Evolutionary conservation across 2,329 filamentous ascomycete genomes (phyloP), one percentile per base, ranked within the genome.

Genomic region (Pseudogymnoascus sp.): DNA sequence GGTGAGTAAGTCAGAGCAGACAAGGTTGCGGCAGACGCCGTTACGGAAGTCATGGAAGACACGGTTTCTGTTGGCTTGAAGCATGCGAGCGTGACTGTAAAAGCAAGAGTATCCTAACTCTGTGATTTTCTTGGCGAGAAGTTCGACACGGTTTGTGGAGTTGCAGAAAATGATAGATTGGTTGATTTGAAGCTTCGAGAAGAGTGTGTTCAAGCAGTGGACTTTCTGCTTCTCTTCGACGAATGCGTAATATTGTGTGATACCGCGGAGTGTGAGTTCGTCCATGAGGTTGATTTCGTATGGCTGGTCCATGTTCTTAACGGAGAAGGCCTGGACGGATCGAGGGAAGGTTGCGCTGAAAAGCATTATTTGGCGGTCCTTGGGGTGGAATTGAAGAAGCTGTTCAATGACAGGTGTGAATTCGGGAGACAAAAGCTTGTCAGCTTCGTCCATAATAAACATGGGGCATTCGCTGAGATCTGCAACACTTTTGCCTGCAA

Each of bases 151-250:
- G 77, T 97, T 97, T 62, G 95, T 99, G 42, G 95, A 99, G 78
- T 99, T 99, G 80, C 95, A 99, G 81, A 99, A 99, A 75, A 99
- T 99, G 80, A 99, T 99, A 67, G 96, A 99, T 80, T 99, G 95
- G 79, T 99, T 99, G 80, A 99, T 99, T 78, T 99, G 93, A 15
- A 99, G 86, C 78, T 97, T 96, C 70, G 93, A 97, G 82, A 99
- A 99, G 67, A 99, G 87, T 0, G 95, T 99, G 80, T 99, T 99
- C 68, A 99, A 80, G 76, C 95, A 99, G 79, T 99, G 96, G 19
- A 99, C 95, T 79, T 99, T 99, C 75, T 97, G 91, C 80, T 97
- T 97, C 79, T 99, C 95, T 77, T 99, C 95, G 62, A 99, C 96
- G 70, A 97, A 99, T 44, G 95, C 95, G 74, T 99, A 99, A 80